These are phyloP conservation scores for Chrysoporthe cubensis DNA, from an alignment of 2,329 filamentous ascomycete species.

Conservation along the genomic window DNA sequence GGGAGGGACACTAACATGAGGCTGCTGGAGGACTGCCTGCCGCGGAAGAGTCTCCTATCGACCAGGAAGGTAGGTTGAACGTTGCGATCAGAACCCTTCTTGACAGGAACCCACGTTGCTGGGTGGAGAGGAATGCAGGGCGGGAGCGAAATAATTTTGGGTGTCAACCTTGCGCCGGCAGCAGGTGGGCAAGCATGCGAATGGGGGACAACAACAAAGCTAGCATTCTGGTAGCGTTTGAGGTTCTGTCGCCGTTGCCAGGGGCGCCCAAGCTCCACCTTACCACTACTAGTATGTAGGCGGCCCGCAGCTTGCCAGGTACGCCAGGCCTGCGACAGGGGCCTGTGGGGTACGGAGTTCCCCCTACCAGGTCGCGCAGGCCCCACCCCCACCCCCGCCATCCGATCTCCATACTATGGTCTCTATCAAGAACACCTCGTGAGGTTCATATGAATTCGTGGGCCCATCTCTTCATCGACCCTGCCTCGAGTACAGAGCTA, in stretches of 20 bases:
- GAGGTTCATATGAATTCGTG: not conserved
- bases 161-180: not conserved
- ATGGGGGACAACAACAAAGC: conserved; percentile 17
- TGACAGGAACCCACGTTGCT: not conserved
- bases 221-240: conserved; percentile 7
- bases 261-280: conserved; percentile 15
- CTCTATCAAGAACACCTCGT: not conserved
- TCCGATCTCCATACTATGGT: not conserved
- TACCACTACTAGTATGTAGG: not conserved
- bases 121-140: not conserved
- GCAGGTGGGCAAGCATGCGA: conserved; percentile 1
- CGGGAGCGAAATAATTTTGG: not conserved
- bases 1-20: not conserved
- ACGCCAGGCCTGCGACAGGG: not conserved
- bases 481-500: not conserved
- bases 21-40: not conserved
- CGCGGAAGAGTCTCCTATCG: not conserved
- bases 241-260: conserved; percentile 17
- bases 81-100: not conserved
- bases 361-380: not conserved
- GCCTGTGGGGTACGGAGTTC: not conserved
- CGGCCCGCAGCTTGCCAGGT: not conserved
- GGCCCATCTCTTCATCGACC: not conserved
- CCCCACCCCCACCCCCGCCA: conserved; percentile 3
- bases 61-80: not conserved